These are phyloP conservation scores for Pythium inflatum DNA, from an alignment of 352 stramenopile genomes.

Conservation along the genomic window DNA sequence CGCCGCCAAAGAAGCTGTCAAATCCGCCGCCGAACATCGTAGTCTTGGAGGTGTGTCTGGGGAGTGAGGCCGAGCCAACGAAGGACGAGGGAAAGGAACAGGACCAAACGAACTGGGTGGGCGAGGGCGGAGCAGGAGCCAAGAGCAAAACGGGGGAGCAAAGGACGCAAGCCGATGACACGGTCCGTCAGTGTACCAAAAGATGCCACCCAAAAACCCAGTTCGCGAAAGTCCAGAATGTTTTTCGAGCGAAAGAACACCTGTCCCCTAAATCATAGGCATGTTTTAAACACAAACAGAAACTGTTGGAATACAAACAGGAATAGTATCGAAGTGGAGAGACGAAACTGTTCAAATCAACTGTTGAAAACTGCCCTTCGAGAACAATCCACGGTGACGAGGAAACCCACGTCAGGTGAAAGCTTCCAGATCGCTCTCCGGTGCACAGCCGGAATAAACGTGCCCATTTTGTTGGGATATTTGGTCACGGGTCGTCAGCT, in stretches of 20 bases:
- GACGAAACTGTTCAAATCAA: not conserved
- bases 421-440: conserved; percentile 1
- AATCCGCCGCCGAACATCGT: conserved; percentile 86
- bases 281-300: conserved; percentile 21
- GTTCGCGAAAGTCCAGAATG: conserved; percentile 22
- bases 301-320: too few relatives aligned
- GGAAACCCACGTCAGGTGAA: conserved; percentile 7
- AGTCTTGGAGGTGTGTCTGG: conserved; percentile 17
- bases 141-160: conserved; percentile 24
- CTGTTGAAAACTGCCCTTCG: conserved; percentile 26
- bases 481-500: too few relatives aligned
- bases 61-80: conserved; percentile 19
- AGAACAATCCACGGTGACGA: conserved; percentile 25
- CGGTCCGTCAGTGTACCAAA: not conserved
- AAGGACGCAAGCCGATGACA: conserved; percentile 22
- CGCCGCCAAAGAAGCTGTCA: conserved; percentile 86
- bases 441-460: not conserved
- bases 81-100: conserved; percentile 25
- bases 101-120: conserved; percentile 29
- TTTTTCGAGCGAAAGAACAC: conserved; percentile 4
- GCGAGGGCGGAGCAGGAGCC: conserved; percentile 11
- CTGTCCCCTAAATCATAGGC: conserved; percentile 7
- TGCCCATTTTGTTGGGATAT: too few relatives aligned
- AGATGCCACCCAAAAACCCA: conserved; percentile 28
- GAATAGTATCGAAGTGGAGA: too few relatives aligned